A percentile compares a stretch with the other conserved stretches of the same genome.
Conservation (phyloP, 2,329 filamentous ascomycete species). For the Metarhizium anisopliae region DNA sequence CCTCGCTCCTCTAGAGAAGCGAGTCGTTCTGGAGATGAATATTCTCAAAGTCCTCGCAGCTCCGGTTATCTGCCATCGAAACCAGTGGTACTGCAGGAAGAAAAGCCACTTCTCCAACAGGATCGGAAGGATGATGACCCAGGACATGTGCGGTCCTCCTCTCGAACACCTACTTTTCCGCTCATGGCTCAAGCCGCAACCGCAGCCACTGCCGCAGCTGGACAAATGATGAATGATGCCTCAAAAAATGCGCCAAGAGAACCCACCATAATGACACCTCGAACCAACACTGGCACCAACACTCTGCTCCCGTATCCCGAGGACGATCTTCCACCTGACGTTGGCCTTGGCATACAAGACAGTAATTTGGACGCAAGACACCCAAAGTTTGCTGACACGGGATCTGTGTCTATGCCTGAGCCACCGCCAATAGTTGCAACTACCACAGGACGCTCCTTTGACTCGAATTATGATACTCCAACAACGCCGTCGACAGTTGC, state of each 20-base stretch:
- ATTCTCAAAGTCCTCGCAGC: conserved; percentile 19
- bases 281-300: conserved; percentile 15
- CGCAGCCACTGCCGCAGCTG: conserved; percentile 5
- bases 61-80: conserved; percentile 22
- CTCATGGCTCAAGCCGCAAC: conserved; percentile 20
- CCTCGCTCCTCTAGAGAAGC: conserved; percentile 17
- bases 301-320: conserved; percentile 28
- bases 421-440: neutral
- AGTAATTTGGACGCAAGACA: neutral
- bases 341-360: conserved; percentile 14
- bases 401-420: conserved; percentile 17
- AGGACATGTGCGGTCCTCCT: conserved; percentile 20
- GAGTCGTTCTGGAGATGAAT: conserved; percentile 31
- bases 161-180: conserved; percentile 24
- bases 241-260: neutral
- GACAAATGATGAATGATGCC: neutral
- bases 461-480: neutral
- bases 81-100: conserved; percentile 27
- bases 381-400: neutral
- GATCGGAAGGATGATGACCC: conserved; percentile 14
- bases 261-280: conserved; percentile 8
- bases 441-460: neutral
- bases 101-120: conserved; percentile 8
- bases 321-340: conserved; percentile 20
- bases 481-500: conserved; percentile 3